Evolutionary conservation across 2,329 filamentous ascomycete species (phyloP), one percentile per base, ranked within the genome.

Genomic region (Colletotrichum coccodes): DNA sequence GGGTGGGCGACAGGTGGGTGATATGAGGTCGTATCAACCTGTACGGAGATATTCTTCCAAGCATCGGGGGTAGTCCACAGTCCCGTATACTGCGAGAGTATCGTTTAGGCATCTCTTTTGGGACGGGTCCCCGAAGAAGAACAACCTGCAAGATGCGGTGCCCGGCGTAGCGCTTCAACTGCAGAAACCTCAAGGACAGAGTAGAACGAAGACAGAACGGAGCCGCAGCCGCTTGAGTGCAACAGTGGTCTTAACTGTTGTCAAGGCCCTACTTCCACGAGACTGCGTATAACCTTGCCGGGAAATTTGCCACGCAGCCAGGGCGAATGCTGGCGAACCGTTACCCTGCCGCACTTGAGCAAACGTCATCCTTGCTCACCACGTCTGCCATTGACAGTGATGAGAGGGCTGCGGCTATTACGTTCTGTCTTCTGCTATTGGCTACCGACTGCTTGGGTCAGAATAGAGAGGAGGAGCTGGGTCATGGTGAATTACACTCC

Each of bases 251-350:
- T 8, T 59, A 44, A 28, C 28, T 30, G 23, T 30, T 23, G 23
- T 40, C 26, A 47, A 47, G 49, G 34, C 46, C 46, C 60, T 21
- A 53, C 59, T 36, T 32, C 59, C 64, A 53, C 52, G 28, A 58
- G 64, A n/a, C 36, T 21, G 60, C 34, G 12, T 59, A 49, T 60
- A 46, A 64, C 54, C 49, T 54, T 54, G 40, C 61, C 65, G 54
- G 54, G 49, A 14, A 50, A 26, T 65, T 59, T 56, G 65, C 46
- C 61, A 65, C 65, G 65, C 65, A 60, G 47, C 47, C 36, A 54
- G 34, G 42, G 53, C 26, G 60, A 59, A 49, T 26, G 23, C 42
- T 26, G 32, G 40, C 40, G 40, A 50, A 47, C 56, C 38, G 46
- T 46, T 44, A 38, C n/a, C 21, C 42, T 40, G 36, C 38, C 46